Conservation (phyloP, 2,329 filamentous ascomycete species). For the Xylogone sp. region DNA sequence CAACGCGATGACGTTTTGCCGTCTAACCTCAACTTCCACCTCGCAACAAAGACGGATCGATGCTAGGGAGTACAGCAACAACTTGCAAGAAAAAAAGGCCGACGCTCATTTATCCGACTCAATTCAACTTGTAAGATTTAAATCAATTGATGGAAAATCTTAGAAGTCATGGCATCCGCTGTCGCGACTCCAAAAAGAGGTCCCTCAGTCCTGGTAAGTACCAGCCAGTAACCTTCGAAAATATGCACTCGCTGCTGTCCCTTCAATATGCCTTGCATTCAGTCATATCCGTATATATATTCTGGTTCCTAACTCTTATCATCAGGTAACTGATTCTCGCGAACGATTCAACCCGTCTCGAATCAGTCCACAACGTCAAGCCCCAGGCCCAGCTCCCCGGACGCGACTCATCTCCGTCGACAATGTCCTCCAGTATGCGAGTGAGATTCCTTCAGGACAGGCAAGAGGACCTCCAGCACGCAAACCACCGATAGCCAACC, state of each 20-base stretch:
- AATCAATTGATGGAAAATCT: neutral
- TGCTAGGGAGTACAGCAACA: neutral
- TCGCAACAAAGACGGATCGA: neutral
- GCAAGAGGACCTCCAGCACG: constrained; percentile 64
- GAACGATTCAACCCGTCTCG: constrained; percentile 37
- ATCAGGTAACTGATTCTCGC: constrained; percentile 54
- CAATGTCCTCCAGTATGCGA: constrained; percentile 89
- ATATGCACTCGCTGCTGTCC: neutral
- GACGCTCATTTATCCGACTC: neutral
- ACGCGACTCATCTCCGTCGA: constrained; percentile 87
- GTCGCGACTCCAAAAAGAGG: constrained; percentile 42
- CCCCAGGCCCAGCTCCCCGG: constrained; percentile 23
- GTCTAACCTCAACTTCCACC: neutral
- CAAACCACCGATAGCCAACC: constrained; percentile 40
- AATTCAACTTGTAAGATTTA: neutral
- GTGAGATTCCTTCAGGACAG: constrained; percentile 92
- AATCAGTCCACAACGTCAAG: constrained; percentile 19
- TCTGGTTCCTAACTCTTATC: constrained; percentile 7
- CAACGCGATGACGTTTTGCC: neutral
- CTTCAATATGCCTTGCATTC: neutral
- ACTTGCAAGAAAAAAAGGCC: neutral
- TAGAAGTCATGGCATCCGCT: constrained; percentile 19
- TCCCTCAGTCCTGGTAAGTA: constrained; percentile 56
- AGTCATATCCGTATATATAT: neutral
- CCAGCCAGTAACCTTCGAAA: neutral